A percentile compares a stretch with the other conserved stretches of the same genome.
Conservation (phyloP, 192 early-diverging fungal species). For the Coemansia sp. region DNA sequence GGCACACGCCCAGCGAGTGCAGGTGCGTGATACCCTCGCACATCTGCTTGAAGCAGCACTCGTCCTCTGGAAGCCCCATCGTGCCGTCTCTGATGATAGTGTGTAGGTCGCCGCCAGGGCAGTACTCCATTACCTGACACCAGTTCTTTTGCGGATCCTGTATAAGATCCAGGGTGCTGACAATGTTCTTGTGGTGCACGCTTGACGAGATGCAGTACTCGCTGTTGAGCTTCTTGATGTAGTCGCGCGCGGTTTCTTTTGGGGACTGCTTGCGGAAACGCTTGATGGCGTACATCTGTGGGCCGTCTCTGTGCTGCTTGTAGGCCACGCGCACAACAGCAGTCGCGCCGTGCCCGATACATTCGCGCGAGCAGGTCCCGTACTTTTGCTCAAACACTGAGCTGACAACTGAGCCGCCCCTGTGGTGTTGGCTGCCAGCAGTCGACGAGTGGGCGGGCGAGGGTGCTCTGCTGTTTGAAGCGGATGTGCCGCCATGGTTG, state of each 20-base stretch:
- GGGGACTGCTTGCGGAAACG: slow-evolving; percentile 86
- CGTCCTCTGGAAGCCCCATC: slow-evolving; percentile 77
- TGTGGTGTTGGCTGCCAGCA: slow-evolving; percentile 18
- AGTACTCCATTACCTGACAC: slow-evolving; percentile 87
- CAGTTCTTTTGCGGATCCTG: slow-evolving; percentile 83
- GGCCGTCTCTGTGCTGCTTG: slow-evolving; percentile 65
- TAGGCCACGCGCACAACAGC: slow-evolving; percentile 88
- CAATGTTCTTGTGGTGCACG: slow-evolving; percentile 86
- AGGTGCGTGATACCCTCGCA: slow-evolving; percentile 86
- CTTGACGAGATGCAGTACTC: slow-evolving; percentile 96
- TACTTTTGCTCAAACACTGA: slow-evolving; percentile 71
- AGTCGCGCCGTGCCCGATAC: slow-evolving; percentile 87
- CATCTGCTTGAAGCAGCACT: slow-evolving; percentile 95
- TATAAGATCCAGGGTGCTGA: slow-evolving; percentile 93
- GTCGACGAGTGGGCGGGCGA: slow-evolving; percentile 42
- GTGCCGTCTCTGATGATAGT: slow-evolving; percentile 69
- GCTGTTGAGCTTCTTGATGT: slow-evolving; percentile 90
- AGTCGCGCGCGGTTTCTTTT: slow-evolving; percentile 89
- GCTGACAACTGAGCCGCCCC: slow-evolving; percentile 29
- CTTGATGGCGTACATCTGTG: slow-evolving; percentile 84
- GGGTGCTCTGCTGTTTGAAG: slow-evolving; percentile 10
- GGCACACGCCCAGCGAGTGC: slow-evolving; percentile 94
- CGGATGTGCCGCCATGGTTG: neutral
- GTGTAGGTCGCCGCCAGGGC: slow-evolving; percentile 91
- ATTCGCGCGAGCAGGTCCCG: slow-evolving; percentile 71